Percentiles rank a stretch among this genome's conserved stretches.
Evolutionary conservation across 2,329 filamentous ascomycete genomes (phyloP).

Genomic region (Aureobasidium sp.): DNA sequence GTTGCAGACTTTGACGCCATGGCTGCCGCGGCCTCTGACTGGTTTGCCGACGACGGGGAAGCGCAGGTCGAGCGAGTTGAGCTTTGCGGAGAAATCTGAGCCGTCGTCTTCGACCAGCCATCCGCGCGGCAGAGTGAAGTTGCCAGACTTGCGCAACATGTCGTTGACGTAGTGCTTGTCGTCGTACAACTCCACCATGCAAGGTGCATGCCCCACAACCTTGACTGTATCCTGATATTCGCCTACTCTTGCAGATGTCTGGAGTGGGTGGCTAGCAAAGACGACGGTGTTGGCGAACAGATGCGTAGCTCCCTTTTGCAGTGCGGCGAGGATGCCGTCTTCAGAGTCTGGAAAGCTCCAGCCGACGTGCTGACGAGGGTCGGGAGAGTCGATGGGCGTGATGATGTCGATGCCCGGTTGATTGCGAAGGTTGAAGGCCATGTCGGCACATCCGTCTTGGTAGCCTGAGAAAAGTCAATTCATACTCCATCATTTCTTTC

Average conservation of each 20-base stretch:
- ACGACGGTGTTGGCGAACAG: constrained; percentile 48
- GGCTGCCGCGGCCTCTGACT: constrained; percentile 42
- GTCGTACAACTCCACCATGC: constrained; percentile 43
- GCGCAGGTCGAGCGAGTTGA: constrained; percentile 19
- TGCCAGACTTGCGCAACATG: constrained; percentile 31
- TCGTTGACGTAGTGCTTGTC: constrained; percentile 46
- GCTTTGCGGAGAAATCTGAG: constrained; percentile 18
- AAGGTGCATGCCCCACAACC: constrained; percentile 42
- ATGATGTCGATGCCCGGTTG: constrained; percentile 29
- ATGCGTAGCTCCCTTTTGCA: constrained; percentile 35
- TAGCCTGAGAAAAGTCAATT: constrained; percentile 32
- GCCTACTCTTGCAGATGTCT: constrained; percentile 33
- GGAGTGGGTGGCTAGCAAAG: constrained; percentile 43
- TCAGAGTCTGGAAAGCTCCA: constrained; percentile 43
- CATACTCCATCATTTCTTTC: background rate
- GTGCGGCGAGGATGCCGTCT: constrained; percentile 35
- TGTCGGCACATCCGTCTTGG: constrained; percentile 44
- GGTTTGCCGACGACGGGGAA: constrained; percentile 45
- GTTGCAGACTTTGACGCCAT: constrained; percentile 44
- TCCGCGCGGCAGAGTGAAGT: constrained; percentile 35
- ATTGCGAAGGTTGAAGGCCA: constrained; percentile 36
- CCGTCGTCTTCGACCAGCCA: constrained; percentile 10
- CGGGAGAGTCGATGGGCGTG: constrained; percentile 26
- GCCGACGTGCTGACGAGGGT: constrained; percentile 23
- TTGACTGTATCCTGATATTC: constrained; percentile 27